Conservation (phyloP, 225 moss, liverwort and hornwort species). For the Straminergon stramineum region DNA sequence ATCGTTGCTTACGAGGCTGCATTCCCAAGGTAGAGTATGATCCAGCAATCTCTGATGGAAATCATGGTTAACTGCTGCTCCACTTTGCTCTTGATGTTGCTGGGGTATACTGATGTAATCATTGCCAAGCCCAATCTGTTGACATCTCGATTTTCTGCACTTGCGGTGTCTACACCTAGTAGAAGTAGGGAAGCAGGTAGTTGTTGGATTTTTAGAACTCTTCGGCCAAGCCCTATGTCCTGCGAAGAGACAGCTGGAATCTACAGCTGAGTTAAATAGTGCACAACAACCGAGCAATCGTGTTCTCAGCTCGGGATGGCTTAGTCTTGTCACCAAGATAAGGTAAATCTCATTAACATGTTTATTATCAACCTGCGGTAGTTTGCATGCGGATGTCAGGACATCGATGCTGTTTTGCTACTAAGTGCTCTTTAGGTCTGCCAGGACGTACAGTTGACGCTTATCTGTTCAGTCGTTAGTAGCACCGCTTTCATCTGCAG, state of each 20-base stretch:
- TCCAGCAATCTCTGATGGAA: not conserved
- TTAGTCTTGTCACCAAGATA: constrained; percentile 9
- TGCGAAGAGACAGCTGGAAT: not conserved
- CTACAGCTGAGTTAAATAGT: not conserved
- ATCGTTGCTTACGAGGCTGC: not conserved
- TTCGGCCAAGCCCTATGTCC: constrained; percentile 4
- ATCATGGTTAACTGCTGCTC: not conserved
- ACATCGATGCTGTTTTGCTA: not conserved
- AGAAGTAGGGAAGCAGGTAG: constrained; percentile 55
- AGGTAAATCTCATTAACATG: not conserved
- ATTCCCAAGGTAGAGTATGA: not conserved
- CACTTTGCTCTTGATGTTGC: not conserved
- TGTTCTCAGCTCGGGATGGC: constrained; percentile 7
- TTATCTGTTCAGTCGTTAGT: not conserved
- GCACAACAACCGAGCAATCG: not conserved
- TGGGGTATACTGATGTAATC: not conserved
- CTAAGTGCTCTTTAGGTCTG: not conserved
- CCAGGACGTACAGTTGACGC: not conserved
- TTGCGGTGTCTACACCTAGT: constrained; percentile 55
- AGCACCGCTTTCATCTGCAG: not conserved
- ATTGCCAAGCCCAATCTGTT: not conserved
- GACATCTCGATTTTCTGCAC: not conserved
- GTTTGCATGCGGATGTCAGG: not conserved
- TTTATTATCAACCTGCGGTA: not conserved
- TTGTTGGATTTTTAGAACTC: constrained; percentile 43